Evolutionary conservation across 2,329 filamentous ascomycete genomes (phyloP).

Genomic region (Setomelanomma holmii): DNA sequence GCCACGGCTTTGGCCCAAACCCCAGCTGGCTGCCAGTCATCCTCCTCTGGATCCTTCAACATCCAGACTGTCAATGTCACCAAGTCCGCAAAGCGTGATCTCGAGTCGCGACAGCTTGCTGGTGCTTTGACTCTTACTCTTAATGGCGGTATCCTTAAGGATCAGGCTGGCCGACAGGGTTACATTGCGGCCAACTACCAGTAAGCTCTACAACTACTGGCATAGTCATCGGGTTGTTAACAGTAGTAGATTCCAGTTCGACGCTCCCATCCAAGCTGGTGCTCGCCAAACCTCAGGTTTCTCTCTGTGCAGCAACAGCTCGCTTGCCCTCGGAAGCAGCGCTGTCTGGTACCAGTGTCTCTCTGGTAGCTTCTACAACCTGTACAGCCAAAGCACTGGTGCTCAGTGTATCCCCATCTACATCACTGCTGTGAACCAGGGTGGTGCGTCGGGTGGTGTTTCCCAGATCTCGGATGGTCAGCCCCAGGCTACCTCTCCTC

Average conservation of each 20-base stretch:
- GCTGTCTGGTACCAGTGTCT: slow-evolving; percentile 76
- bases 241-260: slow-evolving; percentile 55
- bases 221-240: too few species aligned
- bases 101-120: slow-evolving; percentile 37
- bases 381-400: slow-evolving; percentile 76
- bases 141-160: slow-evolving; percentile 68
- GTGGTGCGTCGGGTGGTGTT: slow-evolving; percentile 14
- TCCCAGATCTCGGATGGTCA: slow-evolving; percentile 15
- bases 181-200: slow-evolving; percentile 84
- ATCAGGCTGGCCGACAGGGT: slow-evolving; percentile 71
- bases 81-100: slow-evolving; percentile 29
- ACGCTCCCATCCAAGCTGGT: slow-evolving; percentile 63
- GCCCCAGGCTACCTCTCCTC: slow-evolving; percentile 15
- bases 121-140: slow-evolving; percentile 68
- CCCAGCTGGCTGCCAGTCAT: slow-evolving; percentile 61
- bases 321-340: slow-evolving; percentile 64
- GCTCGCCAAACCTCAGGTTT: slow-evolving; percentile 77
- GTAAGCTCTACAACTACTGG: too few species aligned
- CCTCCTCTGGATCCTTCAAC: slow-evolving; percentile 63
- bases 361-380: slow-evolving; percentile 79
- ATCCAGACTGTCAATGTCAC: slow-evolving; percentile 63
- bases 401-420: slow-evolving; percentile 66
- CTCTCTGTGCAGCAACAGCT: slow-evolving; percentile 71
- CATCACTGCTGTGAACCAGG: slow-evolving; percentile 26
- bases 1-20: slow-evolving; percentile 43